Base-by-base conservation (phyloP, 2,329 filamentous ascomycete species). In the Fusarium sp. region DNA sequence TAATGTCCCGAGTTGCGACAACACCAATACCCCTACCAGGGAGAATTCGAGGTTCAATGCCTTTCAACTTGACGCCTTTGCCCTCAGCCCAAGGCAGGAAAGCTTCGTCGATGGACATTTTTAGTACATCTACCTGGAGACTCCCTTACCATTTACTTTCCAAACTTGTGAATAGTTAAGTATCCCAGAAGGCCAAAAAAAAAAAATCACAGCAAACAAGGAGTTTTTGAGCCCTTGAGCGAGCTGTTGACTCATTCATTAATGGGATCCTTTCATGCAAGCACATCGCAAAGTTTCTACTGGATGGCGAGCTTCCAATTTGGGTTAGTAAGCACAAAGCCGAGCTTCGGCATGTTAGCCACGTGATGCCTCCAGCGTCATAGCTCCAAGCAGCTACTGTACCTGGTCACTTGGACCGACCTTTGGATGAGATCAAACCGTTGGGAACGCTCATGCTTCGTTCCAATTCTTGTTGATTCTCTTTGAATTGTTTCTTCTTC, bases 21-120 rank as follows among this genome's bases (percentile, higher is more conserved):
- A 98, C 91, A 56, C 95, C 95, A 63, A 97, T 88, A 32, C 95
- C 95, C 64, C 93, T 88, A 2, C 91, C 93, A 7, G 91, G 89
- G 17, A 97, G 91, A 43, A 85, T 86, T 45, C 90, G 87, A 6
- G 94, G 88, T 38, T 87, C 82, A 32, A 97, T 88, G 15, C 93
- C 93, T 66, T 90, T 87, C 11, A 79, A 38, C 60, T 76, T 76
- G 68, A 79, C 74, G 33, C 76, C 77, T 57, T 77, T 79, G n/a
- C 84, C 82, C 35, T 86, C 80, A 2, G 93, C 92, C 94, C 95
- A 97, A 68, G 87, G 78, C 4, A 92, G 86, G 69, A 97, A 79
- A 40, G 67, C 63, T 47, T 71, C 57, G 30, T 79, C 73, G 35
- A 79, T 75, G 1, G 70, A 69, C 77, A 79, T 79, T 61, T 69